Base-by-base conservation (phyloP, 352 stramenopile species). In the Globisporangium solare region DNA sequence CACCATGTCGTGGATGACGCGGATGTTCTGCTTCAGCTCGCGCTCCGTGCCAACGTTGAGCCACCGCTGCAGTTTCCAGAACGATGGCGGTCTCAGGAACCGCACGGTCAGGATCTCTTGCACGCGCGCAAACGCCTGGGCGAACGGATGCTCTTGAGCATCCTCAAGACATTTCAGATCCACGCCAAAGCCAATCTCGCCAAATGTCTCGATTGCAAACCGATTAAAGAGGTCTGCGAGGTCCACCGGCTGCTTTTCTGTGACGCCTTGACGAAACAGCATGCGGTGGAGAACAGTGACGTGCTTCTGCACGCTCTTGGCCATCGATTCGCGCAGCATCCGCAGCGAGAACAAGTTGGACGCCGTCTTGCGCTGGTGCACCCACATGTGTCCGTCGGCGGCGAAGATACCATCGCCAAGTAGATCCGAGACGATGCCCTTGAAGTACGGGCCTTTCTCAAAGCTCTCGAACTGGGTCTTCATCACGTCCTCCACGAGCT, bases 181-280 rank as follows among this genome's bases (percentile, higher is more conserved):
- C 35, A 73, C 60, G 39, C 71, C 71, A 60, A 85, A 82, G 18
- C 65, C 71, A 46, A 85, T 79, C 35, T 74, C 63, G 5, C 63
- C 66, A 52, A 85, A 83, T n/a, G 72, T 64, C 45, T 85, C 74
- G 47, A 79, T 67, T n/a, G 73, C 82, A 40, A 79, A 71, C 14
- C 56, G 41, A 51, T 68, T 58, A 10, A 78, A 46, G 12, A 78
- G 39, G 5, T 61, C 51, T 42, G 67, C 65, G 13, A 78, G 45
- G 6, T 64, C 42, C 6, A 61, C 20, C 6, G 50, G 32, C 27
- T 45, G n/a, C 3, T 4, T 11, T n/a, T 39, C 17, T 20, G 40
- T 12, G 15, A 15, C 22, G 5, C 43, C n/a, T 14, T 12, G 11
- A 15, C 17, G 50, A 5, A 15, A 12, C 6, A 58, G 8, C 13